Evolutionary conservation across 2,329 filamentous ascomycete species (phyloP).

Genomic region (Alternaria brassicae): DNA sequence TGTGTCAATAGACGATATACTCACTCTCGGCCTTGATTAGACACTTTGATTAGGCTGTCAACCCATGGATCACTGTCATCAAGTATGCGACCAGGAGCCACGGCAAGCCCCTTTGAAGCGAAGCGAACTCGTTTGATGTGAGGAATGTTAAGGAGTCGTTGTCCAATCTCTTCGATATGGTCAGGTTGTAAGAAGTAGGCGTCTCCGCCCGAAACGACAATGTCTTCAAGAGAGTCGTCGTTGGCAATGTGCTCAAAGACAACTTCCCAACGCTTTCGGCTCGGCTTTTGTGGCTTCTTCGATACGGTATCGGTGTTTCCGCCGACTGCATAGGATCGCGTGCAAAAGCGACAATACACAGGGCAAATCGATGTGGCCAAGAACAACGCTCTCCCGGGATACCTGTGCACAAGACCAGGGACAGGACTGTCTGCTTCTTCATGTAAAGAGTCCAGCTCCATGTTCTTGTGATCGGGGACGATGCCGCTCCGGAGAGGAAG

Average conservation of each 20-base stretch:
- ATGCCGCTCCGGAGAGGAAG: conserved; percentile 63
- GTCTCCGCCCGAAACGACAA: conserved; percentile 70
- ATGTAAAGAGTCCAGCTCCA: conserved; percentile 65
- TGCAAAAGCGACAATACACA: conserved; percentile 69
- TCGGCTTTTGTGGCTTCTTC: conserved; percentile 44
- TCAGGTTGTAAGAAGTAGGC: conserved; percentile 64
- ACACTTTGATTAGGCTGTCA: conserved; percentile 60
- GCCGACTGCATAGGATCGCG: conserved; percentile 66
- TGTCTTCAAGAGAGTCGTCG: conserved; percentile 60
- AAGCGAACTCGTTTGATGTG: conserved; percentile 68
- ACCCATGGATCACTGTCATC: conserved; percentile 63
- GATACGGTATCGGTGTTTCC: conserved; percentile 61
- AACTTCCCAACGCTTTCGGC: conserved; percentile 61
- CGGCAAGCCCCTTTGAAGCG: conserved; percentile 68
- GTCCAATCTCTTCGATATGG: conserved; percentile 62
- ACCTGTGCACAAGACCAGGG: conserved; percentile 67
- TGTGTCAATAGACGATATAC: background rate
- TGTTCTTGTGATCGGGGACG: conserved; percentile 61
- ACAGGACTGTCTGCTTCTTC: conserved; percentile 65
- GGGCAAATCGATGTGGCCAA: conserved; percentile 67
- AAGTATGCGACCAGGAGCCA: conserved; percentile 64
- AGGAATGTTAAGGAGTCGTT: conserved; percentile 61
- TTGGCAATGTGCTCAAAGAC: conserved; percentile 65
- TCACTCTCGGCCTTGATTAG: conserved; percentile 56
- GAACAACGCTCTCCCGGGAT: conserved; percentile 68